phyloP scores from a whole-genome alignment of 768 basidiomycete species.

The Kwoniella mangroviensis region DNA sequence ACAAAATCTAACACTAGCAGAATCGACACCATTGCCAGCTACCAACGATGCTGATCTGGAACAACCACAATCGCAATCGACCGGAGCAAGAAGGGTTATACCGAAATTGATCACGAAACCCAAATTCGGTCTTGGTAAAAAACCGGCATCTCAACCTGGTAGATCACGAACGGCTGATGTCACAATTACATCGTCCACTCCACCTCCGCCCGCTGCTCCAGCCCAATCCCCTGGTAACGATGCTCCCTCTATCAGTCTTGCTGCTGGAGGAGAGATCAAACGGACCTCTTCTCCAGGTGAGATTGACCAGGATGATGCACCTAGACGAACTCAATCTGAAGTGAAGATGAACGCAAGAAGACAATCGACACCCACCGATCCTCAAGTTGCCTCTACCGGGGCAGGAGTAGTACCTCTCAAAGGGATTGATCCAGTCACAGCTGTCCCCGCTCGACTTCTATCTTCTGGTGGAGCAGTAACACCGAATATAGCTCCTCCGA shows the following conservation, averaged over 20 bases:
- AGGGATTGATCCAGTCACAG: slow-evolving; percentile 24
- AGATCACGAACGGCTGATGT: slow-evolving; percentile 21
- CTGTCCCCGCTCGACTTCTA: slow-evolving; percentile 24
- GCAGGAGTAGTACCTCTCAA: slow-evolving; percentile 4
- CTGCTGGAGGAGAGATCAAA: slow-evolving; percentile 4
- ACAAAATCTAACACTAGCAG: slow-evolving; percentile 29
- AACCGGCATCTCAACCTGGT: slow-evolving; percentile 31
- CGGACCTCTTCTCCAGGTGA: slow-evolving; percentile 9
- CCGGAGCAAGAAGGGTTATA: slow-evolving; percentile 2
- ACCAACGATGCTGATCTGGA: slow-evolving; percentile 34
- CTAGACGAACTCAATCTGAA: slow-evolving; percentile 16
- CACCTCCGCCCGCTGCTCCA: slow-evolving; percentile 1
- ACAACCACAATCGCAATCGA: slow-evolving; percentile 3
- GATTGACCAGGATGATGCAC: not conserved
- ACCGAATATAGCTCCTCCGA: slow-evolving; percentile 15
- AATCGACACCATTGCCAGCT: slow-evolving; percentile 29
- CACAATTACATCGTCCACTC: slow-evolving; percentile 2
- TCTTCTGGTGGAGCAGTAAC: slow-evolving; percentile 11
- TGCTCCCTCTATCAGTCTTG: not conserved
- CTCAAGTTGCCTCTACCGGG: not conserved
- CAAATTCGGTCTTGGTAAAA: slow-evolving; percentile 31
- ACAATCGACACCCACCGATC: not conserved
- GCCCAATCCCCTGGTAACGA: not conserved
- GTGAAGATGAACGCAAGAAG: slow-evolving; percentile 4
- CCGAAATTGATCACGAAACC: slow-evolving; percentile 26